Evolutionary conservation across 768 basidiomycete species (phyloP), one percentile per base, ranked within the genome.

Genomic region (Terana coerulea): DNA sequence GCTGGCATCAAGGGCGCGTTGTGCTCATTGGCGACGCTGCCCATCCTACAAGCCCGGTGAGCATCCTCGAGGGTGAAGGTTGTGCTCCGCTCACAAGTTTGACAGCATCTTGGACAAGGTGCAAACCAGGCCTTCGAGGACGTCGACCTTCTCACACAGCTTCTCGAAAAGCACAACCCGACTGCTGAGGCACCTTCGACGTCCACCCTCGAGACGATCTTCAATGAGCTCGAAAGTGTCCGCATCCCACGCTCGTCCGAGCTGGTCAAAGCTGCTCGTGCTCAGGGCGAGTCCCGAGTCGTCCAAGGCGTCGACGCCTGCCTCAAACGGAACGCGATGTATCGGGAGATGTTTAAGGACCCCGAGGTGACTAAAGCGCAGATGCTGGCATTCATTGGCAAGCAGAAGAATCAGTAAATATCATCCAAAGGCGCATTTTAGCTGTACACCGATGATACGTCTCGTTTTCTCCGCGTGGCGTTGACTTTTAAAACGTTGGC

Each of bases 121-220:
- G 73, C 75, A 12, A 75, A 75, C 56, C 72, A 73, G 58, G 71
- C 75, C 1, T 69, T 73, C 50, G 73, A 75, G 53, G 74, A 75
- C 54, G 59, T 68, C 17, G 68, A 68, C 48, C 64, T 65, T 52
- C 59, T 75, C 28, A 57, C 66, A 9, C 63, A 63, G 0, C 64
- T 72, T 8, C 66, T 75, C 5, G 43, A 51, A 11, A 55, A 67
- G 35, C 57, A 72, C 58, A 67, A 68, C 49, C 64, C 71, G 0
- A 43, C 52, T 26, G 55, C 61, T 3, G 33, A 12, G n/a, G 22
- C 60, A 15, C 69, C 65, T 0, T 61, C 68, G 3, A 63, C 64
- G 1, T 59, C 59, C 15, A 26, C 50, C 3, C 67, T 76, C 5
- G 55, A 55, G 3, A 49, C 51, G 7, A 53, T 70, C 12, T 75